Evolutionary conservation across 768 basidiomycete genomes (phyloP), one percentile per base, ranked within the genome.

Genomic region (Lentinula guzmanii): DNA sequence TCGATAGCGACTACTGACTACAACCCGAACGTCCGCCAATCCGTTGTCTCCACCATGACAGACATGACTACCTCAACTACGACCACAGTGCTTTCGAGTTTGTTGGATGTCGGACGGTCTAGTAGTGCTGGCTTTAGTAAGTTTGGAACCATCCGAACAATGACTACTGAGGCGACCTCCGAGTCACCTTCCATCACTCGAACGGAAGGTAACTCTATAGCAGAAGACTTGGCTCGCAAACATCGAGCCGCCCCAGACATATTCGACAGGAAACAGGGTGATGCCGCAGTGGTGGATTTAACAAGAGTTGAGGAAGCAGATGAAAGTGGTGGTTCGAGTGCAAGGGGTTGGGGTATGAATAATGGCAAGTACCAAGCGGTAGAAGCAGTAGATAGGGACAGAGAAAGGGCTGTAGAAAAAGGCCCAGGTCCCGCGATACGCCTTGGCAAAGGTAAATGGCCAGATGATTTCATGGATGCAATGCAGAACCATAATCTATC

Each of bases 371-470:
- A 13, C 33, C 55, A 48, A 42, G 24, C 35, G 35, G 55, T 43
- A 37, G 61, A 57, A 62, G 59, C 58, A 60, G 72, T 63, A 62
- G 61, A 64, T 62, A 66, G 63, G 63, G 65, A 65, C 63, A 62
- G 61, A 56, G 63, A 62, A 55, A 54, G 61, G 35, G 68, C 67
- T 45, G 4, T 65, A 51, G 76, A 74, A 59, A 76, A 73, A 65
- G 68, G 64, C 62, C 67, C 70, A 64, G 67, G 64, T 62, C 67
- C 70, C 64, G 75, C 76, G 24, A 77, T 90, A 64, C 80, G 85
- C 59, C 81, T 91, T 37, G 84, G 85, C 37, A 89, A 91, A 70
- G 90, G 87, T 61, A 90, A 88, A 71, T 91, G 89, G 89, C 89
- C 91, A 0, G 89, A 91, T 72, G 90, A 91, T 71, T 89, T 91